Percentiles rank a stretch among this genome's conserved stretches.
Evolutionary conservation across 192 early-diverging fungal species (phyloP).

Genomic region (Backusella morwellensis): DNA sequence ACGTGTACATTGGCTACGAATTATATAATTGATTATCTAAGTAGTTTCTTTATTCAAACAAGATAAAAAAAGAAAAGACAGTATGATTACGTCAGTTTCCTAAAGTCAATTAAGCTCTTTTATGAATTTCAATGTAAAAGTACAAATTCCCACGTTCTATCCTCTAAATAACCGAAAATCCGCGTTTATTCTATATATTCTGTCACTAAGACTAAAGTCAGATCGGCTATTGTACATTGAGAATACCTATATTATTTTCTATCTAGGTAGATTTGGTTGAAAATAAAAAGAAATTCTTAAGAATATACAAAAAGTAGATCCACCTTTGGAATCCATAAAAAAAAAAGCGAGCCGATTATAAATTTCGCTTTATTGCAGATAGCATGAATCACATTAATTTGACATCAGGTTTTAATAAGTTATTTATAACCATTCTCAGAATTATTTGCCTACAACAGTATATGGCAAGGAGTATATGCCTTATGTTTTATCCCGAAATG

Average conservation of each 20-base stretch:
- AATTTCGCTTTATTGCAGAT: neutral
- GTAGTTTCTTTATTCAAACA: neutral
- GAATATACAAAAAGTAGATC: neutral
- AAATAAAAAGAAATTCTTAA: neutral
- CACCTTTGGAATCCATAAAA: neutral
- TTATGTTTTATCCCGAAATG: neutral
- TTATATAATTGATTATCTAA: neutral
- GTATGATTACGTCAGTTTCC: neutral
- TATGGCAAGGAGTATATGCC: neutral
- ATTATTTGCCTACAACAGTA: neutral
- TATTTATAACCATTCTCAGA: neutral
- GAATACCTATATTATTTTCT: neutral
- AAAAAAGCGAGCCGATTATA: neutral
- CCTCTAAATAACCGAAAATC: neutral
- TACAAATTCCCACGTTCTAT: neutral
- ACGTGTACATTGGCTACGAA: neutral
- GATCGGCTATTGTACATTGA: neutral
- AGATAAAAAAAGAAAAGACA: neutral
- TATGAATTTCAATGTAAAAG: neutral
- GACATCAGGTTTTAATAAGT: neutral
- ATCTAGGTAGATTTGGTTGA: neutral
- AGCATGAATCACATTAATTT: neutral
- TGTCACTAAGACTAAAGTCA: neutral
- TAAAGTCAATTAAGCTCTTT: neutral
- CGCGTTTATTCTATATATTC: neutral